Evolutionary conservation across 768 basidiomycete species (phyloP).

Genomic region (Austroboletus festivus): DNA sequence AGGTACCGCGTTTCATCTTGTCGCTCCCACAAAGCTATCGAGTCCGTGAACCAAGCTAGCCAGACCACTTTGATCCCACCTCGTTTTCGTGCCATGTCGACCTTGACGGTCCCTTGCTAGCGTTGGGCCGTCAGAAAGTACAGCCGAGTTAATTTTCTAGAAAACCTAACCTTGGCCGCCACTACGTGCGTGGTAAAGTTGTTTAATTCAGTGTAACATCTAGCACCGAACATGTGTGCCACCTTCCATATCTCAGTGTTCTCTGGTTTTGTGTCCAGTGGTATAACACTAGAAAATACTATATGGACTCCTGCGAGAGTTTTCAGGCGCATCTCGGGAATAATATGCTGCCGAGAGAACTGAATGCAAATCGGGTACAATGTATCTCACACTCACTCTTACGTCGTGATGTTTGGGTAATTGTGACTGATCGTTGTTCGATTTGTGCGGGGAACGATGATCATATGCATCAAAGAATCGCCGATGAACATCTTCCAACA

Average conservation of each 20-base stretch:
- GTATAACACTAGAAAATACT: conserved; percentile 93
- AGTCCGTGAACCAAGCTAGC: conserved; percentile 87
- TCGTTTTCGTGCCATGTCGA: conserved; percentile 75
- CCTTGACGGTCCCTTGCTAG: conserved; percentile 89
- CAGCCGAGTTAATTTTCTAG: not conserved
- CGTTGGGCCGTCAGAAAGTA: conserved; percentile 1
- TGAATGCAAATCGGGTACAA: not conserved
- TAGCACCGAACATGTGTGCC: conserved; percentile 87
- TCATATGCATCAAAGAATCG: conserved; percentile 75
- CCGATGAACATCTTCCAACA: conserved; percentile 77
- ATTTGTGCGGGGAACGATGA: conserved; percentile 27
- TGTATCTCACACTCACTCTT: conserved; percentile 51
- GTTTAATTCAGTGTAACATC: conserved; percentile 67
- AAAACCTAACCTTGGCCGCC: conserved; percentile 67
- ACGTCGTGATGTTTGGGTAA: conserved; percentile 59
- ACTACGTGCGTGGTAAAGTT: conserved; percentile 83
- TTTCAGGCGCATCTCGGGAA: conserved; percentile 71
- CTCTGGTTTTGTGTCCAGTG: conserved; percentile 79
- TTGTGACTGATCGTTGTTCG: conserved; percentile 24
- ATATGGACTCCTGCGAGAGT: conserved; percentile 80
- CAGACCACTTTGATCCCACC: conserved; percentile 82
- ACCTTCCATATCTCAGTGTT: conserved; percentile 81
- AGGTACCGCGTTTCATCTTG: conserved; percentile 79
- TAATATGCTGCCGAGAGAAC: conserved; percentile 60
- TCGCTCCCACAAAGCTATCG: conserved; percentile 80